Conservation (phyloP, 2,329 filamentous ascomycete genomes). For the Colletotrichum sp. region DNA sequence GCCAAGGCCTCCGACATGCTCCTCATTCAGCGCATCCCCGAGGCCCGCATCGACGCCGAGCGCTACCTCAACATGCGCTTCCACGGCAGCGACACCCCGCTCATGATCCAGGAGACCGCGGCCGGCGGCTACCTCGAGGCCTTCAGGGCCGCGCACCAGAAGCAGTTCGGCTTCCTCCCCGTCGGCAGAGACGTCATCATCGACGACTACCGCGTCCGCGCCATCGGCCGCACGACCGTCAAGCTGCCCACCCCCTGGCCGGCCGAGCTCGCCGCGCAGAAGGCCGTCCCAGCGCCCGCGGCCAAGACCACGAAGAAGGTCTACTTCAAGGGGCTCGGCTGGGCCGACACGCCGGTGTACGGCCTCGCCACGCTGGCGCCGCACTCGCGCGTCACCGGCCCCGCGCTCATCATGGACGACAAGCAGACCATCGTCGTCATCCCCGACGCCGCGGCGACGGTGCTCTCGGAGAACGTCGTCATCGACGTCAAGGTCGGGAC, state of each 20-base stretch:
- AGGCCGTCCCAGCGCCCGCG: neutral
- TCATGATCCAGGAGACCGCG: constrained; percentile 41
- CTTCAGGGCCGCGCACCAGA: constrained; percentile 40
- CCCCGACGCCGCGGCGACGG: constrained; percentile 58
- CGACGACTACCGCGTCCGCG: constrained; percentile 48
- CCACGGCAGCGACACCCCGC: constrained; percentile 43
- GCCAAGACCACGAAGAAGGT: constrained; percentile 17
- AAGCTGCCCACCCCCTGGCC: constrained; percentile 4
- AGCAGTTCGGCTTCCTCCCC: constrained; percentile 47
- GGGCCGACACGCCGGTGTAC: constrained; percentile 67
- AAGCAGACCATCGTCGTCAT: constrained; percentile 77
- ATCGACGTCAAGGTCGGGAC: constrained; percentile 27
- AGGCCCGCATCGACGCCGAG: constrained; percentile 25
- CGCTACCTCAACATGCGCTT: constrained; percentile 51
- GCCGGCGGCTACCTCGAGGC: constrained; percentile 32
- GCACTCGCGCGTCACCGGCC: constrained; percentile 66
- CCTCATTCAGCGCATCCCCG: constrained; percentile 26
- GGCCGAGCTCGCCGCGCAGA: neutral
- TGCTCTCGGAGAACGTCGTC: constrained; percentile 50
- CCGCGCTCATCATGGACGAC: constrained; percentile 71
- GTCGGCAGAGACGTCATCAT: constrained; percentile 41
- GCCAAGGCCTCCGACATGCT: constrained; percentile 39
- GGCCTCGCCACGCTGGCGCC: constrained; percentile 67
- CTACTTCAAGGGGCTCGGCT: constrained; percentile 21
- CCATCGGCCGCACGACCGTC: constrained; percentile 29